A percentile compares a stretch with the other conserved stretches of the same genome.
These are phyloP conservation scores for Dictyostelium citrinum DNA, from an alignment of 78 protist species.

Conservation along the genomic window DNA sequence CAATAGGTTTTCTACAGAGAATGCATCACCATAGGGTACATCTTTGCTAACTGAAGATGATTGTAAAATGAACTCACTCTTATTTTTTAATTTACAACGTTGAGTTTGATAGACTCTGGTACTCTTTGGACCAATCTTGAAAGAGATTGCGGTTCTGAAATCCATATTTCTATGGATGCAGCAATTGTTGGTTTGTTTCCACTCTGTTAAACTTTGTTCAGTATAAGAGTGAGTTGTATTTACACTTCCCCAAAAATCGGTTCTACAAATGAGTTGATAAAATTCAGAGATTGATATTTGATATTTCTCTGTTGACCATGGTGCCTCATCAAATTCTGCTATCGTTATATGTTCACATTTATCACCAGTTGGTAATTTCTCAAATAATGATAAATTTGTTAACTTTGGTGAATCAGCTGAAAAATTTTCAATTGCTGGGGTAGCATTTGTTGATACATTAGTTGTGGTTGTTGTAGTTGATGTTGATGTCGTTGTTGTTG, in stretches of 20 bases:
- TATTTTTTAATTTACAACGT: constrained; percentile 40
- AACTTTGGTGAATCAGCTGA: background rate
- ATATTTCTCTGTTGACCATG: constrained; percentile 54
- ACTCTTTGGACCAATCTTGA: constrained; percentile 77
- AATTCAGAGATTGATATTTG: constrained; percentile 50
- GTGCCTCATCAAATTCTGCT: constrained; percentile 55
- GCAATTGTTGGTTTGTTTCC: constrained; percentile 44
- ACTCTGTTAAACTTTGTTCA: constrained; percentile 36
- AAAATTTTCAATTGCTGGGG: background rate
- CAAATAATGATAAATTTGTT: background rate
- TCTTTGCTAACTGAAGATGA: constrained; percentile 28
- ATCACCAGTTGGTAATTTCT: constrained; percentile 5
- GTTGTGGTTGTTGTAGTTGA: background rate
- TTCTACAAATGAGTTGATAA: constrained; percentile 24
- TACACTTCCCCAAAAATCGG: constrained; percentile 64
- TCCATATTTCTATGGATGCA: constrained; percentile 65
- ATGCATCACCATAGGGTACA: constrained; percentile 81
- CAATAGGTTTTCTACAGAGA: constrained; percentile 62
- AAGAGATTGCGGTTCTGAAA: constrained; percentile 62
- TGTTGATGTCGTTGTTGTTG: background rate
- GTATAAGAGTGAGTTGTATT: constrained; percentile 65
- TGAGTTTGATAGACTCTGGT: constrained; percentile 65
- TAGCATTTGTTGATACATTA: background rate
- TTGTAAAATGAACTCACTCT: constrained; percentile 21
- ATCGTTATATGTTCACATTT: constrained; percentile 54